Evolutionary conservation across 192 early-diverging fungal species (phyloP).

Genomic region (Thamnidium elegans): DNA sequence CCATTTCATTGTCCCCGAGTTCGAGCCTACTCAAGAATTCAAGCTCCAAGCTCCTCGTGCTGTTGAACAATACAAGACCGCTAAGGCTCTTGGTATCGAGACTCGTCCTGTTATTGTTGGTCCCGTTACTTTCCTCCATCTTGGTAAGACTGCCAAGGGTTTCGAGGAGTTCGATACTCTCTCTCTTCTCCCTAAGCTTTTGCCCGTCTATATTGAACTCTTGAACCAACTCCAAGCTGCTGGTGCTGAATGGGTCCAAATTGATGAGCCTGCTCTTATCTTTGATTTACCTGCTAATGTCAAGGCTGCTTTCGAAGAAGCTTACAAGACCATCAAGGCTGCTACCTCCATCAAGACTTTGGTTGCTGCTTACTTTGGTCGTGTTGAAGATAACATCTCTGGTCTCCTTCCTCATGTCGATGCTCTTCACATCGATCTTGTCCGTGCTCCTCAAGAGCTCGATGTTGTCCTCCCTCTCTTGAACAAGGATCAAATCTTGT

Average conservation of each 20-base stretch:
- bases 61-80: conserved; percentile 85
- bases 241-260: conserved; percentile 81
- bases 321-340: conserved; percentile 61
- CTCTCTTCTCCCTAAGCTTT: conserved; percentile 68
- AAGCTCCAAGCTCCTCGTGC: conserved; percentile 64
- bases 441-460: conserved; percentile 79
- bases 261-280: conserved; percentile 80
- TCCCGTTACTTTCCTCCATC: conserved; percentile 84
- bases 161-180: conserved; percentile 66
- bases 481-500: conserved; percentile 66
- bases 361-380: conserved; percentile 94
- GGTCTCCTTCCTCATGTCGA: conserved; percentile 72
- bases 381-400: conserved; percentile 73
- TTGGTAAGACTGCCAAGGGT: conserved; percentile 80
- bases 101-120: conserved; percentile 93
- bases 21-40: conserved; percentile 75
- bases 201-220: conserved; percentile 81
- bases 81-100: conserved; percentile 84
- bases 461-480: conserved; percentile 65
- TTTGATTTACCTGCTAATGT: conserved; percentile 55
- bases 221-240: conserved; percentile 67
- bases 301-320: conserved; percentile 53
- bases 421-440: conserved; percentile 90
- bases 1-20: conserved; percentile 82
- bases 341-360: conserved; percentile 63